Percentiles rank a stretch among this genome's conserved stretches.
These are phyloP conservation scores for Pyrenophora teres DNA, from an alignment of 2,329 filamentous ascomycete genomes.

Conservation along the genomic window DNA sequence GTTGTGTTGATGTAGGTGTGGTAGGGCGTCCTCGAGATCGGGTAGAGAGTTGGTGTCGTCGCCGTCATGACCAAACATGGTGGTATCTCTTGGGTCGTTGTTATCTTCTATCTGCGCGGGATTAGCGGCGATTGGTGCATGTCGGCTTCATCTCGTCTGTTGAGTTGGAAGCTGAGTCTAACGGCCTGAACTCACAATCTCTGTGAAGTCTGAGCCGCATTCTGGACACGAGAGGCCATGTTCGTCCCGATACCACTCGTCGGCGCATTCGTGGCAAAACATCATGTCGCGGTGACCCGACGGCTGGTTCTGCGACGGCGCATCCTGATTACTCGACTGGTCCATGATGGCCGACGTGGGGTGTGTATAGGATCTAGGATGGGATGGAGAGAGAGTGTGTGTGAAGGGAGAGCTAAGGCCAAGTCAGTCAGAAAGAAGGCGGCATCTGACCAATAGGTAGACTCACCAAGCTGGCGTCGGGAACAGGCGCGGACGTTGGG, in stretches of 20 bases:
- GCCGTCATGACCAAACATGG: slow-evolving; percentile 32
- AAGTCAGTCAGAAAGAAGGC: slow-evolving; percentile 4
- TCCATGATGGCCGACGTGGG: slow-evolving; percentile 28
- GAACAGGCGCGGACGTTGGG: slow-evolving; percentile 17
- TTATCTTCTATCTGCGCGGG: slow-evolving; percentile 54
- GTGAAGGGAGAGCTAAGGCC: slow-evolving; percentile 3
- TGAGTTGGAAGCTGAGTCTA: slow-evolving; percentile 12
- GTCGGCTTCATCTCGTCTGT: slow-evolving; percentile 4
- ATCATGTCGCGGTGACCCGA: slow-evolving; percentile 67
- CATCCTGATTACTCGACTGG: slow-evolving; percentile 21
- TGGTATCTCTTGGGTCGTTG: slow-evolving; percentile 65
- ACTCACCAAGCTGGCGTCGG: slow-evolving; percentile 25
- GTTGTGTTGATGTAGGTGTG: slow-evolving; percentile 49
- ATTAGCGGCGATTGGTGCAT: slow-evolving; percentile 24
- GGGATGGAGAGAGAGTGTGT: background rate
- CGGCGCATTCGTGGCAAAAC: slow-evolving; percentile 79
- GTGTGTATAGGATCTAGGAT: slow-evolving; percentile 3
- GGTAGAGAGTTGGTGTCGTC: slow-evolving; percentile 38
- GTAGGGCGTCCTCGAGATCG: slow-evolving; percentile 30
- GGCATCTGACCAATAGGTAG: background rate
- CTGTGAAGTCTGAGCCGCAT: slow-evolving; percentile 79
- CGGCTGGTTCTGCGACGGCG: slow-evolving; percentile 22
- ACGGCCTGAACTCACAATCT: slow-evolving; percentile 70
- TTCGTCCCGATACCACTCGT: slow-evolving; percentile 80
- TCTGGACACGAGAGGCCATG: slow-evolving; percentile 72